phyloP scores from a whole-genome alignment of 2,329 filamentous ascomycete species.

The Talaromyces funiculosus region DNA sequence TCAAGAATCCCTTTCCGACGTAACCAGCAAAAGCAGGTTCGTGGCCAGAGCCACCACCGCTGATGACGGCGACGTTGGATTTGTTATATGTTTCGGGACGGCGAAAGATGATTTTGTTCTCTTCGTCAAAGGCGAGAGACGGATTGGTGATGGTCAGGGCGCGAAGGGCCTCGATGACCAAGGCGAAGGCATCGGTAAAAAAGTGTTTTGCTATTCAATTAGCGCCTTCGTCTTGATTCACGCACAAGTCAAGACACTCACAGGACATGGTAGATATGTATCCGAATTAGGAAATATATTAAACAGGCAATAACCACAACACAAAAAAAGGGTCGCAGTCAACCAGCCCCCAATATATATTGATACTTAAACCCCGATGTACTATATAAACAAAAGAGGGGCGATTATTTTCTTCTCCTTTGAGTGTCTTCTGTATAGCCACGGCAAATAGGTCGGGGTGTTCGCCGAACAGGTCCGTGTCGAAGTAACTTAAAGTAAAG shows the following conservation, averaged over 20 bases:
- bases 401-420: neutral
- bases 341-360: neutral
- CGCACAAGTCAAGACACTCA: neutral
- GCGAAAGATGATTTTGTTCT: slow-evolving; percentile 80
- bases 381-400: neutral
- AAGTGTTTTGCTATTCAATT: slow-evolving; percentile 64
- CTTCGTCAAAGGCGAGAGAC: slow-evolving; percentile 66
- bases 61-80: slow-evolving; percentile 71
- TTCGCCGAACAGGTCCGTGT: neutral
- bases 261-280: slow-evolving; percentile 6
- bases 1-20: slow-evolving; percentile 74
- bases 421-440: neutral
- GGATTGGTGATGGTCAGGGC: slow-evolving; percentile 80
- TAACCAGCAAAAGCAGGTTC: slow-evolving; percentile 83
- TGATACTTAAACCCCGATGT: neutral
- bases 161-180: slow-evolving; percentile 71
- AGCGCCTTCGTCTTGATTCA: neutral
- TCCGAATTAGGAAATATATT: neutral
- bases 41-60: slow-evolving; percentile 83
- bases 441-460: slow-evolving; percentile 6
- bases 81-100: slow-evolving; percentile 50
- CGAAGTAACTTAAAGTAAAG: neutral
- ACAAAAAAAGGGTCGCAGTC: neutral
- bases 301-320: neutral
- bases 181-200: slow-evolving; percentile 72